Conservation (phyloP, 2,329 filamentous ascomycete genomes). For the Colletotrichum trifolii region DNA sequence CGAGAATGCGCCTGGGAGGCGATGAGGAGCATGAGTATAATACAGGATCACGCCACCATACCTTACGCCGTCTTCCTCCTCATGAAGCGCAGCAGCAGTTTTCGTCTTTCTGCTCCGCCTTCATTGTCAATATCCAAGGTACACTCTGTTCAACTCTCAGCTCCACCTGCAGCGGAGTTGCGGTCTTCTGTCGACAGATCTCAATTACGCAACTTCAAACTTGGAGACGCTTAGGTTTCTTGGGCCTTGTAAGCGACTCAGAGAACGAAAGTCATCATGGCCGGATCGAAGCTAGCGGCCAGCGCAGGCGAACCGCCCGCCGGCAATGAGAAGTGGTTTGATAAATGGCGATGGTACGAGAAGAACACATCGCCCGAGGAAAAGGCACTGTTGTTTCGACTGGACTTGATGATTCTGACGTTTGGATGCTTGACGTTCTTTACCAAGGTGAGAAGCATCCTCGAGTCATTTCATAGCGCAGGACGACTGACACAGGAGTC, state of each 20-base stretch:
- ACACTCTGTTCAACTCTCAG: neutral
- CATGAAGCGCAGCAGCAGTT: slow-evolving; percentile 19
- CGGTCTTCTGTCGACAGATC: neutral
- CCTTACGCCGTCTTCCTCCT: neutral
- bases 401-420: slow-evolving; percentile 73
- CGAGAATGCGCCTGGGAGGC: neutral
- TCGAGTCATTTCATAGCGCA: neutral
- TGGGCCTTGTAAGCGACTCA: neutral
- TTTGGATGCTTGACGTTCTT: slow-evolving; percentile 71
- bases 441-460: slow-evolving; percentile 54
- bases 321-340: slow-evolving; percentile 4
- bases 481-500: neutral
- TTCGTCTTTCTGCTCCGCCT: slow-evolving; percentile 18
- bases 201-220: neutral
- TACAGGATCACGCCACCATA: slow-evolving; percentile 22
- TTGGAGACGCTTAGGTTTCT: neutral
- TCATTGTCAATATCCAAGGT: neutral
- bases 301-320: neutral
- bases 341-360: slow-evolving; percentile 29
- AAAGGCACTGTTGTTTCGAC: slow-evolving; percentile 64
- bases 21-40: slow-evolving; percentile 23
- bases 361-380: slow-evolving; percentile 41
- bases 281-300: slow-evolving; percentile 7
- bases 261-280: slow-evolving; percentile 6
- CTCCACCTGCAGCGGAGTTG: slow-evolving; percentile 16